Evolutionary conservation across 257 asterid species (phyloP), one percentile per base, ranked within the genome.

Genomic region (Fraxinus excelsior): DNA sequence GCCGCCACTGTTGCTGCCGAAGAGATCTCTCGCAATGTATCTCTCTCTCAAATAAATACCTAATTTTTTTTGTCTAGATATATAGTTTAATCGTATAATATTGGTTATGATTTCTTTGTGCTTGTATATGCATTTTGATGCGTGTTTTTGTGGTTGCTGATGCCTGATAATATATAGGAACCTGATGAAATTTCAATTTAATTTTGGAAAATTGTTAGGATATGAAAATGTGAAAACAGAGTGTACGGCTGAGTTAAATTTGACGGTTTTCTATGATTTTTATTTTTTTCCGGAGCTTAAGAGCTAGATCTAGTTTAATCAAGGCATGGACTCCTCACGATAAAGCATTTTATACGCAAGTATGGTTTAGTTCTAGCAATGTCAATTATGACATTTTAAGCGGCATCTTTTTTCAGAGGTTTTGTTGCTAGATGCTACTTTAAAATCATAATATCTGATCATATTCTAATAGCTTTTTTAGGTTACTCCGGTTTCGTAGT

Each of bases 1-100:
- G 97, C 91, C 74, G 97, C 97, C 51, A 75, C 94, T n/a, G 81
- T 80, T 56, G 97, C 93, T 76, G 97, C 98, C 62, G 98, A 91
- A 77, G 98, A 91, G 93, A 91, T 91, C 89, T 93, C 98, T 71
- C 97, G 97, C 87, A 91, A 88, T 88, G 97, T 93, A 85, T 44
- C 75, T 73, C 37, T 70, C 72, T 77, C 66, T 14, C 67, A 4
- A 71, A 74, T 53, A 14, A 9, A 5, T 23, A 23, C 31, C 46
- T 2, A 9, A 2, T 23, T 23, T 62, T 9, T 38, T 56, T 1
- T 7, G 12, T 19, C 23, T 56, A 56, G 65, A 56, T 21, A 56
- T 56, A 56, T n/a, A 19, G 65, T 21, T 56, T 19, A 19, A 25
- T 25, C 6, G 19, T 62, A 62, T 62, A 11, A 23, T 56, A 62